Conservation (phyloP, 2,329 filamentous ascomycete genomes). For the Coniochaeta prunicola region DNA sequence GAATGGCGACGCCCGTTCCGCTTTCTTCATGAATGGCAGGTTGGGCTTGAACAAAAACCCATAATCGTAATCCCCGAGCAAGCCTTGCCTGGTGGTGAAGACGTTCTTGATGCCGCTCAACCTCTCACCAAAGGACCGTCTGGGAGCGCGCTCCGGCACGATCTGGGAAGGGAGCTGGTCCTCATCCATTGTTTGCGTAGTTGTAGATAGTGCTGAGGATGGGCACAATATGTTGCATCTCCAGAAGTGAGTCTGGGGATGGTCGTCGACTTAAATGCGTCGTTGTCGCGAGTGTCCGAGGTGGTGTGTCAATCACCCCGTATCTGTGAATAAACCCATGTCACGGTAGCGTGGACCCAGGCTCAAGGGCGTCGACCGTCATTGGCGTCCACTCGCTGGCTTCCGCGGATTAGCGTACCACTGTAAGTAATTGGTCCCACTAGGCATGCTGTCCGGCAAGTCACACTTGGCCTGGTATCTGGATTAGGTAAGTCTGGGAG, state of each 20-base stretch:
- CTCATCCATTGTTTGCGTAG: conserved; percentile 40
- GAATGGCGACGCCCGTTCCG: conserved; percentile 58
- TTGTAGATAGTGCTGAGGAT: background rate
- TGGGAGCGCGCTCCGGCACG: conserved; percentile 28
- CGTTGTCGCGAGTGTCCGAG: background rate
- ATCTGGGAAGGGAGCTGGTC: conserved; percentile 46
- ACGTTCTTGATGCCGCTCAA: conserved; percentile 27
- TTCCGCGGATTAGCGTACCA: background rate
- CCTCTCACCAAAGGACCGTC: conserved; percentile 22
- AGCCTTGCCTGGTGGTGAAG: conserved; percentile 57
- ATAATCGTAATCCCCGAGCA: conserved; percentile 86
- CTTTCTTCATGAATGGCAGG: conserved; percentile 71
- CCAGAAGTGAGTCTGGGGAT: background rate
- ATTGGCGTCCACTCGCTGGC: background rate
- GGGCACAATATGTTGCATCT: background rate
- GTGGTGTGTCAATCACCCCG: background rate
- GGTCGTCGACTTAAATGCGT: background rate
- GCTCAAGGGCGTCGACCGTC: background rate
- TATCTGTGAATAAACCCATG: background rate
- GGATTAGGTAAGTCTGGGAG: background rate
- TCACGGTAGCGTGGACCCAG: background rate
- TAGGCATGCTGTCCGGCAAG: background rate
- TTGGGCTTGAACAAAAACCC: conserved; percentile 76
- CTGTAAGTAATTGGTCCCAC: background rate
- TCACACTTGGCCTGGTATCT: background rate